Evolutionary conservation across 805 yeast species (phyloP), one percentile per base, ranked within the genome.

Genomic region (Barnettozyma populi): DNA sequence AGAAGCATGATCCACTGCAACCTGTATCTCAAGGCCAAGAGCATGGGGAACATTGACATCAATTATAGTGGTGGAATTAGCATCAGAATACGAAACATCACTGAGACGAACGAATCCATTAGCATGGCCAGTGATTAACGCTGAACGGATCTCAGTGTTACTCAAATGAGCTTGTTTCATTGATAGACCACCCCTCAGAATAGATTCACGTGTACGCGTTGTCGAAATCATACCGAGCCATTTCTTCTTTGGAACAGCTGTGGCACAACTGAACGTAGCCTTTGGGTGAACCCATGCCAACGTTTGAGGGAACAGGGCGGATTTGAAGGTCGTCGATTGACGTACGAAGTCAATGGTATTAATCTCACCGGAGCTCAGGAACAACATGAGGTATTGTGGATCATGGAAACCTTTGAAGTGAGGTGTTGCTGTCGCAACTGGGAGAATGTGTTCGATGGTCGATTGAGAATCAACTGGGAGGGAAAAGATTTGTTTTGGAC

Each of bases 171-270:
- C 70, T 20, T 75, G 72, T 29, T 73, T 68, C 0, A 73, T 74
- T 0, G 96, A 85, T 2, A 82, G 77, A 5, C 99, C 99, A 43
- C 99, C 99, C 46, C 73, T 75, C 32, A 90, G 69, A 5, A 89
- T 65, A 8, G 77, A 66, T 9, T 68, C 71, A 13, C 67, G 64
- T 37, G 58, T 53, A 42, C 67, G 61, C 0, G 81, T 64, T n/a
- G 76, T 66, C 8, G 78, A 70, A 70, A 85, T 74, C 74, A 88
- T 79, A n/a, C 95, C 88, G 37, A 79, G 70, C 96, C 96, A 89
- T 48, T 82, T 79, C 38, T 75, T 76, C 36, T 82, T 71, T 5
- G 82, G 81, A 6, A 84, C 81, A 7, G 75, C 70, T 47, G 78
- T 64, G 1, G 88, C 80, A 0, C 69, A 57, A 0, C 85, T 70